Conservation (phyloP, 352 stramenopile genomes). For the Albugo candida region DNA sequence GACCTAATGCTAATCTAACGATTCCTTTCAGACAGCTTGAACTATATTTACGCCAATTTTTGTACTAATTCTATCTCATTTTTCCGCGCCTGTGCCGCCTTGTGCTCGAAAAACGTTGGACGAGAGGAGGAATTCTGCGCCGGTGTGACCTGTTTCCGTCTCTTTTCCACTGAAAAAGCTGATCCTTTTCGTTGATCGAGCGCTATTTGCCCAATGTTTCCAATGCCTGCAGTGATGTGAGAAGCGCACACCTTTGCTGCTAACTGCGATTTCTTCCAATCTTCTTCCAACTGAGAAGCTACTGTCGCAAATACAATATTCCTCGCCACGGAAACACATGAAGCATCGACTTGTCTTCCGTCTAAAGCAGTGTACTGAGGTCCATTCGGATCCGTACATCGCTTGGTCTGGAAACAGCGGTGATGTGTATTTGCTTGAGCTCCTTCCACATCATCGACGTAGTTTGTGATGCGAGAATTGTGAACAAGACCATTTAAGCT, state of each 20-base stretch:
- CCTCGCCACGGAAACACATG: slow-evolving; percentile 36
- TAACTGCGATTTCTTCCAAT: slow-evolving; percentile 1
- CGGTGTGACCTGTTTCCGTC: neutral
- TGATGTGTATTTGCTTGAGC: slow-evolving; percentile 37
- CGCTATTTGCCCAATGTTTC: slow-evolving; percentile 27
- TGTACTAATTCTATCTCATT: slow-evolving; percentile 42
- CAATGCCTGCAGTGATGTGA: slow-evolving; percentile 30
- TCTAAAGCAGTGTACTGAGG: slow-evolving; percentile 40
- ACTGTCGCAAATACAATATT: slow-evolving; percentile 49
- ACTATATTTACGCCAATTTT: slow-evolving; percentile 18
- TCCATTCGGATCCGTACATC: slow-evolving; percentile 41
- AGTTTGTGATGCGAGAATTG: slow-evolving; percentile 34
- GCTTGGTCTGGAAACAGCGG: slow-evolving; percentile 47
- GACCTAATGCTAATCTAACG: slow-evolving; percentile 16
- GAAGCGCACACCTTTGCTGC: neutral
- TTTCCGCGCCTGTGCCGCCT: slow-evolving; percentile 18
- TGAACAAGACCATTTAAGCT: slow-evolving; percentile 38
- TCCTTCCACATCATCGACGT: slow-evolving; percentile 36
- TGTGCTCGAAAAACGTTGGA: slow-evolving; percentile 16
- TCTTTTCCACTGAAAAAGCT: slow-evolving; percentile 9
- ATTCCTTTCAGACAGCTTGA: neutral
- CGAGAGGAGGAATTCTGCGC: neutral
- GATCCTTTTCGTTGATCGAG: slow-evolving; percentile 8
- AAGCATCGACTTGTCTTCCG: slow-evolving; percentile 35
- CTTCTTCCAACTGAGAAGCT: slow-evolving; percentile 22